These are phyloP conservation scores for Scenedesmus sp. DNA, from an alignment of 163 green algal species.

Conservation along the genomic window DNA sequence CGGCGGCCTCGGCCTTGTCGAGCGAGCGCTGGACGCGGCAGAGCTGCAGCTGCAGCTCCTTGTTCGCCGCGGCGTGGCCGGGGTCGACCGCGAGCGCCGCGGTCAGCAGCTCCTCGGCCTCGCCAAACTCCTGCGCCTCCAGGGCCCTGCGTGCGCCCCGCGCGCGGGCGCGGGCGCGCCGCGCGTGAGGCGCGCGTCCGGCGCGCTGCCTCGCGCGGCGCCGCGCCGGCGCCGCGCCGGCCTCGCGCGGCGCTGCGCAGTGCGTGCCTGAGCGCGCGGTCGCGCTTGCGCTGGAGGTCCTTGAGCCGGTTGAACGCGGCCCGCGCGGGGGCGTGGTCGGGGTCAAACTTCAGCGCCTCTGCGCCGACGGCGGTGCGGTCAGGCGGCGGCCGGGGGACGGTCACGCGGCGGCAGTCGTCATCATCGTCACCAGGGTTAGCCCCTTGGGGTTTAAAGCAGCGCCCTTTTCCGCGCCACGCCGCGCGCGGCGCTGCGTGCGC, in stretches of 20 bases:
- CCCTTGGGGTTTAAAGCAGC: too few relatives aligned
- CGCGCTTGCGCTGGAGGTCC: slow-evolving; percentile 60
- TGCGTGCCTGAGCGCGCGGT: slow-evolving; percentile 39
- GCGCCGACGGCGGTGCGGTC: too few relatives aligned
- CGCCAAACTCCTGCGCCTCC: slow-evolving; percentile 46
- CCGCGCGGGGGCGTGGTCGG: slow-evolving; percentile 52
- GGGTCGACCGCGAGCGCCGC: slow-evolving; percentile 44
- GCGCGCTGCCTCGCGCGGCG: too few relatives aligned
- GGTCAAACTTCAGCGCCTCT: slow-evolving; percentile 66
- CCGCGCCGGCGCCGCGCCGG: too few relatives aligned
- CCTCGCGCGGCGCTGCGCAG: too few relatives aligned
- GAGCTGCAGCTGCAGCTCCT: slow-evolving; percentile 43
- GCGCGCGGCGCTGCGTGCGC: too few relatives aligned
- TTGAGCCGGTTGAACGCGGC: slow-evolving; percentile 71
- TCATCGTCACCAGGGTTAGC: too few relatives aligned
- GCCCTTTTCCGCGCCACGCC: too few relatives aligned
- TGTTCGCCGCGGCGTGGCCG: slow-evolving; percentile 10
- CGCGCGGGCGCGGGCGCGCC: too few relatives aligned
- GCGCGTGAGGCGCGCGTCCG: too few relatives aligned
- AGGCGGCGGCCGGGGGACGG: too few relatives aligned
- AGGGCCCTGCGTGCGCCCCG: slow-evolving; percentile 24
- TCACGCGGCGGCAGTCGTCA: too few relatives aligned
- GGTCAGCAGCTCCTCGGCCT: slow-evolving; percentile 45
- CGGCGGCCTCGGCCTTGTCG: slow-evolving; percentile 21
- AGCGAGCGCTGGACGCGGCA: slow-evolving; percentile 35